Evolutionary conservation across 371 early-diverging fungal genomes (phyloP), one percentile per base, ranked within the genome.

Genomic region (Capillidium heterosporum): DNA sequence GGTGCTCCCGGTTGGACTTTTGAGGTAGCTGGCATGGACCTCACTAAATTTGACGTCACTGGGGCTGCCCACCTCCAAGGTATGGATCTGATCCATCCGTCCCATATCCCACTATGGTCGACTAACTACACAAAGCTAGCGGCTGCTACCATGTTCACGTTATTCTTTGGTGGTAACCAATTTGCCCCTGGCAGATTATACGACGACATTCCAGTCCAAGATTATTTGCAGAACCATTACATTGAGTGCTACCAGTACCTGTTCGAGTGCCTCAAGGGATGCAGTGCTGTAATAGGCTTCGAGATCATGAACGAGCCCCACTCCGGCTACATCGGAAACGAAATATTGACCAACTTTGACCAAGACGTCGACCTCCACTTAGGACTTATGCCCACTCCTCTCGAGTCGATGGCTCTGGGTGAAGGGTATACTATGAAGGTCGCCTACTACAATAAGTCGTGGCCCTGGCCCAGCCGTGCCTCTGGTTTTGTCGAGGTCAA

Each of bases 1-100:
- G 91, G 91, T 1, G 88, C 88, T 31, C 91, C 91, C 17, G 77
- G 84, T 7, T 90, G 91, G 91, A 87, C 88, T 8, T 67, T 84
- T 51, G 65, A 75, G 32, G 68, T 84, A 7, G 88, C 73, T 21
- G 89, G 88, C 3, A 62, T 90, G 17, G 77, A 87, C 48, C 68
- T 81, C 13, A 57, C 60, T 2, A 58, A 74, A 41, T 84, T 90
- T 42, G 63, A 72, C n/a, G 71, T 63, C 5, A 80, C 84, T 0
- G 78, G 73, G 11, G 85, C 88, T 24, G 89, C 90, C 0, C 61
- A 85, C 56, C 75, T 82, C 10, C 89, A 87, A 42, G 77, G 76
- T 59, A 56, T 49, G 50, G 28, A 24, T 4, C 50, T 49, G 10
- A n/a, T 49, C 29, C 50, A 49, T 49, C 50, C 50, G 5, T 49